Percentiles rank a stretch among this genome's conserved stretches.
phyloP scores from a whole-genome alignment of 2,329 filamentous ascomycete species.

The Botrytis sinoallii region DNA sequence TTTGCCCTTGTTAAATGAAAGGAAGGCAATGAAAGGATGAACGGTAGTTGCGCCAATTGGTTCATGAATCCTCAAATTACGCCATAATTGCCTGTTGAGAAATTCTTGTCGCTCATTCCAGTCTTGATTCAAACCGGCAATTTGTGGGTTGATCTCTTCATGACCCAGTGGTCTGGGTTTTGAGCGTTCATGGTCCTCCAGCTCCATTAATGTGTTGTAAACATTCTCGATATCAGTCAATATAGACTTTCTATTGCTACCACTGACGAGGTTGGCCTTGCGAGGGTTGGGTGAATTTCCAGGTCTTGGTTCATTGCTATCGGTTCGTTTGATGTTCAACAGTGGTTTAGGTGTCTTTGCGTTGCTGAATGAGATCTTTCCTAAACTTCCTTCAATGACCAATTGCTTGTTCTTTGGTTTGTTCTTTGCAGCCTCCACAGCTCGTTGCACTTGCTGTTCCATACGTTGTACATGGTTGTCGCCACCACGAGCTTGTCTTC shows the following conservation, averaged over 20 bases:
- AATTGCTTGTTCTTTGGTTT: slow-evolving; percentile 97
- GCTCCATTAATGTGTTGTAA: slow-evolving; percentile 83
- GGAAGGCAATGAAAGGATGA: slow-evolving; percentile 94
- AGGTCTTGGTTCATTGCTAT: slow-evolving; percentile 59
- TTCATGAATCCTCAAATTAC: slow-evolving; percentile 85
- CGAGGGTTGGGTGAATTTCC: slow-evolving; percentile 46
- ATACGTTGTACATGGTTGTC: slow-evolving; percentile 98
- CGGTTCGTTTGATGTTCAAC: slow-evolving; percentile 88
- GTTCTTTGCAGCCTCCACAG: slow-evolving; percentile 94
- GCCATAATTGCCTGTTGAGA: slow-evolving; percentile 82
- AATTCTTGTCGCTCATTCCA: slow-evolving; percentile 70
- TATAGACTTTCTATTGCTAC: slow-evolving; percentile 76
- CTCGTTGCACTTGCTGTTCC: slow-evolving; percentile 97
- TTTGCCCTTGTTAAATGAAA: slow-evolving; percentile 94
- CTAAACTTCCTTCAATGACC: slow-evolving; percentile 91
- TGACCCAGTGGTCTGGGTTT: slow-evolving; percentile 64
- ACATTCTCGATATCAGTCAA: slow-evolving; percentile 85
- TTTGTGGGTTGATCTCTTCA: slow-evolving; percentile 62
- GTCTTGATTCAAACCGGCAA: slow-evolving; percentile 71
- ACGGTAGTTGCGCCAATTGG: slow-evolving; percentile 73
- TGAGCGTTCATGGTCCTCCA: slow-evolving; percentile 87
- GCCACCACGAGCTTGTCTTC: slow-evolving; percentile 75
- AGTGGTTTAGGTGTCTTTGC: slow-evolving; percentile 94
- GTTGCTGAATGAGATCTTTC: slow-evolving; percentile 99
- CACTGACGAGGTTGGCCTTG: slow-evolving; percentile 47